Evolutionary conservation across 2,329 filamentous ascomycete species (phyloP), one percentile per base, ranked within the genome.

Genomic region (Lachnellula willkommii): DNA sequence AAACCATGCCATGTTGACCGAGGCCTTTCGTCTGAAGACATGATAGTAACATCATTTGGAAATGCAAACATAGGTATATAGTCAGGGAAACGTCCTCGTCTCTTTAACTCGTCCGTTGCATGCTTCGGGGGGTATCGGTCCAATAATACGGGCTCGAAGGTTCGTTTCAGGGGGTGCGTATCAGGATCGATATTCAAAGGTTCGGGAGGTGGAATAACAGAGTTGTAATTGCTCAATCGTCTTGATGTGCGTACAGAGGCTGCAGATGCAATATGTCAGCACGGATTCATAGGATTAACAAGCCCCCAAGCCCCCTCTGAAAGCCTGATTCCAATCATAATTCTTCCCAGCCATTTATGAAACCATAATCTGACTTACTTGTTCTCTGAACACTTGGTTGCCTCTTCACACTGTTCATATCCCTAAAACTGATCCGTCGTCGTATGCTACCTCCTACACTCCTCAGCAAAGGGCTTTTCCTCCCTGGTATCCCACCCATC

Each of bases 1-100:
- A 99, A 99, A 49, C 94, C 94, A 73, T 99, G 94, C 94, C 94
- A 99, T 24, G 92, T 96, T n/a, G 94, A 93, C 59, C 91, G 82
- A 1, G 94, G 94, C 59, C 92, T 82, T 70, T 96, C 90, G 68
- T 99, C 94, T 1, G 92, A 92, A 1, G 94, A 96, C 9, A 97
- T 90, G 52, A 99, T 94, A 61, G 91, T 91, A 65, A 99, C 94
- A 71, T 99, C 94, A 72, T 97, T 96, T 47, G 94, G 94, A 67
- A 97, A 99, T 53, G 94, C 92, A 72, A 99, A 99, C 94, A 99
- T 97, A 55, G 94, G 94, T 17, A 99, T 90, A 67, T 96, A 99
- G 69, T 99, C 94, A 1, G 94, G 94, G 68, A 99, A 97, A 55
- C 82, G 86, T 53, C 90, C 91, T 67, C 94, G 82, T 66, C 88